Base-by-base conservation (phyloP, 1,139 yeast genomes). In the Zygosaccharomyces sapae region DNA sequence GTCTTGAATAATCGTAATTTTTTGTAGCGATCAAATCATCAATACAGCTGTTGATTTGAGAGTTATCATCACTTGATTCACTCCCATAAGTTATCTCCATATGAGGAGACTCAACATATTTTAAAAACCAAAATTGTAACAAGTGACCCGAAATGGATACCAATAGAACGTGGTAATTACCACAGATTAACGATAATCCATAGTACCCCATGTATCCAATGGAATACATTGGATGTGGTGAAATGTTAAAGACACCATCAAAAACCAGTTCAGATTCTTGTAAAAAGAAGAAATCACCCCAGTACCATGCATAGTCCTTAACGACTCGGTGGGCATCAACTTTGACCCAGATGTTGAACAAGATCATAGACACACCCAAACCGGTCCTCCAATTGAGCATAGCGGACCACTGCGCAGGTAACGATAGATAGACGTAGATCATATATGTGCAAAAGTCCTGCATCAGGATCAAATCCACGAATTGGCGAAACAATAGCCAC, bases 161-260 rank as follows among this genome's bases (percentile, higher is more conserved):
- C 27, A 77, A 70, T 54, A 87, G 74, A 6, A 87, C 82, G 9
- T 85, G 76, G 59, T 86, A 86, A 30, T 89, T 82, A 53, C 86
- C 83, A 2, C 92, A 76, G 58, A 87, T 83, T 51, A 87, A 70
- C 1, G 92, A 89, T 62, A 86, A 79, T 0, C 95, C 96, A 62
- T 87, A 87, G 68, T 85, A 87, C 1, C 96, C 96, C 46, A 87
- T 79, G 64, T 87, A 87, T 5, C 96, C 96, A 46, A 87, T 84
- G 0, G 95, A 86, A 65, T 87, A 87, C 96, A 87, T 87, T 47
- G 96, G 96, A 65, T 87, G 96, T 35, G 96, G 96, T 10, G 90
- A 88, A 77, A 87, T 78, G 67, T 87, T 95, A 65, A 86, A 87
- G 7, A 87, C 95, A 40, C 96, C 96, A 65, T 87, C 95, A 68